These are phyloP conservation scores for Pyracantha coccinea DNA, from an alignment of 331 rosid genomes.

Conservation along the genomic window DNA sequence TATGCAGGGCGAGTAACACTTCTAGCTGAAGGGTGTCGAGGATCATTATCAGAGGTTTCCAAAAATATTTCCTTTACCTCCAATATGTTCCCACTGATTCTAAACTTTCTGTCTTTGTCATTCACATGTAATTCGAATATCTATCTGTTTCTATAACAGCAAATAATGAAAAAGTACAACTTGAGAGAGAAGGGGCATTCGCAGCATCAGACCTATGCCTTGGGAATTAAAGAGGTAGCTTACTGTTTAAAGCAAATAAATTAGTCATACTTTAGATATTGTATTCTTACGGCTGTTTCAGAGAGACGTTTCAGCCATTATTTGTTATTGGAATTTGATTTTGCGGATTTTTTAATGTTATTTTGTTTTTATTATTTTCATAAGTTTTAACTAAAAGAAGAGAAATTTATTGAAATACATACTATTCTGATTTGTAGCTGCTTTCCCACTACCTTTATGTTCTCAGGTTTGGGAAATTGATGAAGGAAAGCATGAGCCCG, in stretches of 20 bases:
- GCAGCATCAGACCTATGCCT: conserved; percentile 92
- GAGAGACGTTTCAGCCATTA: not conserved
- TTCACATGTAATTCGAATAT: conserved; percentile 15
- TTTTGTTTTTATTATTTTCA: not conserved
- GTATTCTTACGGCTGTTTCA: not conserved
- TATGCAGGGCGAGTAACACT: conserved; percentile 64
- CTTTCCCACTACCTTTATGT: conserved; percentile 14
- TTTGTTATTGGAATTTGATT: not conserved
- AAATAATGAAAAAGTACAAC: conserved; percentile 54
- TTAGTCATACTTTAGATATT: not conserved
- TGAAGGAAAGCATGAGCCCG: conserved; percentile 70
- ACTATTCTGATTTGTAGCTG: not conserved
- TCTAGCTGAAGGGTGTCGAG: conserved; percentile 94
- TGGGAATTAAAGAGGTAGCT: conserved; percentile 87
- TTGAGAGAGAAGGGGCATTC: conserved; percentile 71
- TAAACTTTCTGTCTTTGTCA: conserved; percentile 1
- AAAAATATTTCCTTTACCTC: conserved; percentile 4
- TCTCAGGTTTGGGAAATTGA: conserved; percentile 92
- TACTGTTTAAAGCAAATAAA: not conserved
- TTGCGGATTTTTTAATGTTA: not conserved
- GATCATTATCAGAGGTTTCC: conserved; percentile 89
- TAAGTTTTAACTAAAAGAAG: not conserved
- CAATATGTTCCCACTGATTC: conserved; percentile 12
- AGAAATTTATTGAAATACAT: not conserved
- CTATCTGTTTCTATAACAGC: conserved; percentile 30